phyloP scores from a whole-genome alignment of 805 yeast genomes.

The Monosporozyma solicola region DNA sequence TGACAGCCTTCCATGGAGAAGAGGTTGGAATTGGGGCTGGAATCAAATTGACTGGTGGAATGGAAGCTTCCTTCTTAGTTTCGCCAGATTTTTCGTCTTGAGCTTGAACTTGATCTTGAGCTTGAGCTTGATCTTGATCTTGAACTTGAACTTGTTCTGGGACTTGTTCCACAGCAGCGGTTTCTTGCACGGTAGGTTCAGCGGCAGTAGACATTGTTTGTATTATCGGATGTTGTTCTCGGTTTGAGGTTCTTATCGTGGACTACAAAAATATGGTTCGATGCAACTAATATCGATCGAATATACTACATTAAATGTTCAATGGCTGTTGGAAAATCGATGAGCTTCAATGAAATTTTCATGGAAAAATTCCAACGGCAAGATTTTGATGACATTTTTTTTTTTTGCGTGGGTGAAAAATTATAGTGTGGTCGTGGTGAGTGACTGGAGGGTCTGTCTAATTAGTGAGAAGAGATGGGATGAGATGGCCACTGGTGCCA shows the following conservation, averaged over 20 bases:
- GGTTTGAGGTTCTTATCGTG: too few relatives aligned
- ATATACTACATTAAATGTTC: neutral
- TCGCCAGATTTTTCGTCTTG: conserved; percentile 8
- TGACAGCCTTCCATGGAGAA: conserved; percentile 28
- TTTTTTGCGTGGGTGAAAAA: conserved; percentile 6
- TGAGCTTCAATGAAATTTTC: neutral
- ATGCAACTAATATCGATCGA: neutral
- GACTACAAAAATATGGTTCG: neutral
- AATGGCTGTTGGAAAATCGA: conserved; percentile 1
- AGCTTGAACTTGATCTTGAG: conserved; percentile 1
- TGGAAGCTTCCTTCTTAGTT: conserved; percentile 5
- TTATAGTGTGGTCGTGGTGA: neutral
- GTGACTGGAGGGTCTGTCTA: neutral
- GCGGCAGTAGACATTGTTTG: conserved; percentile 1
- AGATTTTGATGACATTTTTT: neutral
- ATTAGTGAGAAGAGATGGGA: too few relatives aligned
- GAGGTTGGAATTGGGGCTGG: conserved; percentile 30
- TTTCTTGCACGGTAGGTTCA: conserved; percentile 2
- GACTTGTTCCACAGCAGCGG: conserved; percentile 1
- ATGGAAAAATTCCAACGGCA: neutral
- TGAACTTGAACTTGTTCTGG: conserved; percentile 3
- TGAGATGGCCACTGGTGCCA: too few relatives aligned
- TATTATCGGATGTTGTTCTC: neutral
- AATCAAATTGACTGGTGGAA: conserved; percentile 14
- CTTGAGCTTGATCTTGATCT: neutral